Conservation (phyloP, 495 filamentous ascomycete genomes). For the Tuber melanosporum region DNA sequence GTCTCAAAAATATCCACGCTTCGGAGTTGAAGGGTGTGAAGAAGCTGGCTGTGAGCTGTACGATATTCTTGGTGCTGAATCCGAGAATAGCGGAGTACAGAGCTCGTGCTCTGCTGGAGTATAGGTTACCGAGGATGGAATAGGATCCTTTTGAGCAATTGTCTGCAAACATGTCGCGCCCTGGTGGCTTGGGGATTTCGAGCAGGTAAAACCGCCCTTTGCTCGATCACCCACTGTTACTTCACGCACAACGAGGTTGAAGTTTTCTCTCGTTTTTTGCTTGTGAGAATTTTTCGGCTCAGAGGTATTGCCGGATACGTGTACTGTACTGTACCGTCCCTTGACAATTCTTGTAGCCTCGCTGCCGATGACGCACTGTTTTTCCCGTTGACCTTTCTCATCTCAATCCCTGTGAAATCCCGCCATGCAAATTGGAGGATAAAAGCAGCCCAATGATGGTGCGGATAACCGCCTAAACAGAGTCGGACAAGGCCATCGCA, state of each 20-base stretch:
- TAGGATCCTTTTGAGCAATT: background rate
- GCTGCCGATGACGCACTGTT: background rate
- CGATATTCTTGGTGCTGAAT: background rate
- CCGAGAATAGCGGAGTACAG: too few species aligned
- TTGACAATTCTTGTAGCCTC: background rate
- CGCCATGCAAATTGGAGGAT: background rate
- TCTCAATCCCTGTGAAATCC: background rate
- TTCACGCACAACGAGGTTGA: background rate
- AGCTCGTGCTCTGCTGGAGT: background rate
- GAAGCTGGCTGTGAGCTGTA: background rate
- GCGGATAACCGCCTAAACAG: background rate
- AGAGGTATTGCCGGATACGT: background rate
- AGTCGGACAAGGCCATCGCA: background rate
- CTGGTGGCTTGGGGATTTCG: background rate
- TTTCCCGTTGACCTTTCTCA: background rate
- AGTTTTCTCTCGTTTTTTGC: background rate
- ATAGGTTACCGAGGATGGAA: background rate
- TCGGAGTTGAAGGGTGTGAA: background rate
- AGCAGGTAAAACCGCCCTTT: background rate
- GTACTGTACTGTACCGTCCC: background rate
- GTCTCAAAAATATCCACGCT: background rate
- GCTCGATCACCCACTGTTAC: background rate
- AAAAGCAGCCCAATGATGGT: background rate
- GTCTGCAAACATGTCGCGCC: background rate
- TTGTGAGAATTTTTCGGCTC: background rate